A percentile compares a stretch with the other conserved stretches of the same genome.
These are phyloP conservation scores for Cephaloascus fragrans DNA, from an alignment of 805 yeast species.

Conservation along the genomic window DNA sequence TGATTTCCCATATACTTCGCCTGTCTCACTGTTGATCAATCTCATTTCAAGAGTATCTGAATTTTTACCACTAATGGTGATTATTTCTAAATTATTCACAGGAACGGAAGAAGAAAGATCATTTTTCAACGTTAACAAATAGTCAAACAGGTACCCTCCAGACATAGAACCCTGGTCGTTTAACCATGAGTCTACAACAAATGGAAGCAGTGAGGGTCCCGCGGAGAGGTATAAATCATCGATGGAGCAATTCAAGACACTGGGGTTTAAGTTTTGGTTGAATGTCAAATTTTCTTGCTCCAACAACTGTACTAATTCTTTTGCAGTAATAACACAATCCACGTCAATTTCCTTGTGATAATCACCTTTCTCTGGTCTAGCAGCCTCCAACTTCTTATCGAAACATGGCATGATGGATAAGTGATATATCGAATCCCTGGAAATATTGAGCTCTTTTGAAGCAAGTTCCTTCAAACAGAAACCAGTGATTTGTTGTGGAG, in stretches of 20 bases:
- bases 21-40: neutral
- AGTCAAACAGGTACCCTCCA: constrained; percentile 82
- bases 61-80: constrained; percentile 56
- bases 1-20: neutral
- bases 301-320: constrained; percentile 69
- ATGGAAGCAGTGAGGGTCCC: constrained; percentile 61
- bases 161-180: constrained; percentile 73
- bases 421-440: constrained; percentile 51
- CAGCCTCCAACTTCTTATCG: constrained; percentile 92
- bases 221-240: constrained; percentile 10
- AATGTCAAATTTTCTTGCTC: constrained; percentile 39
- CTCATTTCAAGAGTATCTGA: constrained; percentile 49
- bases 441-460: constrained; percentile 16
- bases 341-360: constrained; percentile 44
- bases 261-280: constrained; percentile 10
- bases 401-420: constrained; percentile 93
- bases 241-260: constrained; percentile 3
- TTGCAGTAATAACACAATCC: constrained; percentile 90
- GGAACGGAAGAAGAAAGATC: constrained; percentile 10
- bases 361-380: constrained; percentile 57
- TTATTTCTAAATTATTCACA: constrained; percentile 13
- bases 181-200: constrained; percentile 51
- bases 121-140: constrained; percentile 33
- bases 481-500: constrained; percentile 94
- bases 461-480: constrained; percentile 50